Evolutionary conservation across 2,329 filamentous ascomycete genomes (phyloP), one percentile per base, ranked within the genome.

Genomic region (Epichloe hybrida): DNA sequence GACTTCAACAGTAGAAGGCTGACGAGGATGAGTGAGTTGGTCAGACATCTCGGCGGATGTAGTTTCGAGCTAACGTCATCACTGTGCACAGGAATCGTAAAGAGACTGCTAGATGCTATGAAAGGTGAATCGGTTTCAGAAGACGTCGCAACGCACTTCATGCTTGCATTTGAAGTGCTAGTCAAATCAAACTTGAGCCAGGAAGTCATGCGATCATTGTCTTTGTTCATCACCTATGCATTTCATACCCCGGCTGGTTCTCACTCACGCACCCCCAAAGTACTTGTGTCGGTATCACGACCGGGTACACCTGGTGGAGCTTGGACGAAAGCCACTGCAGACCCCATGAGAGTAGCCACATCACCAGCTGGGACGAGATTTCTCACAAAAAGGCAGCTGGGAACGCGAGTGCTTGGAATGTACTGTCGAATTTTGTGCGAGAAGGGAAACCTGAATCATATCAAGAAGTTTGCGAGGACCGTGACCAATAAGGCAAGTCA

Each of bases 171-270:
- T 55, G 84, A 83, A 60, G 81, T 82, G 12, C 75, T 98, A 4
- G 78, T 96, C 34, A 83, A 83, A 55, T 86, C 83, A 55, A 91
- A 86, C 59, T 79, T 90, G 57, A 90, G 85, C 48, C 83, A 86
- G 15, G 88, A 95, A 63, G 83, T 91, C 27, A 83, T 95, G 62
- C 81, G 91, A 37, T 88, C 88, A 2, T 70, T 98, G 42, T 88
- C 93, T 2, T 75, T 97, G 21, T 97, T 95, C 62, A 86, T 98
- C 56, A 96, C 91, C 0, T 98, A 93, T 64, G 84, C 88, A 5
- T 80, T 96, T 55, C 89, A 96, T 62, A 69, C 74, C 2, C 69
- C 75, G 0, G 58, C 71, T 0, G 65, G 63, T 12, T 76, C 76
- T 2, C 58, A 71, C 21, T 66, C 75, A 9, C 72, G 79, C 45